Evolutionary conservation across 768 basidiomycete species (phyloP).

Genomic region (Crassisporium funariophilum): DNA sequence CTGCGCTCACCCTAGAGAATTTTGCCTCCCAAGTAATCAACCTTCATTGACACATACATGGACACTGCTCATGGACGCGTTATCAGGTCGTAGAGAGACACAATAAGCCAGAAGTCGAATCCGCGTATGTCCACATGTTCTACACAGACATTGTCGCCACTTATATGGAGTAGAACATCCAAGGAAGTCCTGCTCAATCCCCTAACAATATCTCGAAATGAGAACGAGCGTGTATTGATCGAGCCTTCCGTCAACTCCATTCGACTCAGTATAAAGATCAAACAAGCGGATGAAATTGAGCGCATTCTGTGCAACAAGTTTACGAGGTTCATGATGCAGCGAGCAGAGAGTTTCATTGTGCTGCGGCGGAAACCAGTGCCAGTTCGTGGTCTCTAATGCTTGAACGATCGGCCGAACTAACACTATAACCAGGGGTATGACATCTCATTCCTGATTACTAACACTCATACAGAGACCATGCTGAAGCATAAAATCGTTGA

Average conservation of each 20-base stretch:
- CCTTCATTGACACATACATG: slow-evolving; percentile 12
- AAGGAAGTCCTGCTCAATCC: slow-evolving; percentile 95
- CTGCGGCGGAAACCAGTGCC: slow-evolving; percentile 91
- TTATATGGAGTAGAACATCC: slow-evolving; percentile 60
- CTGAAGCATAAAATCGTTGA: slow-evolving; percentile 99
- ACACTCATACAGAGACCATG: slow-evolving; percentile 97
- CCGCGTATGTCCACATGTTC: slow-evolving; percentile 51
- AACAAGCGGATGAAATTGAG: slow-evolving; percentile 99
- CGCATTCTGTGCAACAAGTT: slow-evolving; percentile 97
- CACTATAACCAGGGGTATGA: slow-evolving; percentile 81
- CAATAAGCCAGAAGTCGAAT: slow-evolving; percentile 96
- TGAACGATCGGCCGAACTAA: not conserved
- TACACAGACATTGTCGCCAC: not conserved
- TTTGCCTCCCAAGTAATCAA: slow-evolving; percentile 88
- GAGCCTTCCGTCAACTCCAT: slow-evolving; percentile 98
- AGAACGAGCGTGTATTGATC: slow-evolving; percentile 95
- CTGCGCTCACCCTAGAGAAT: slow-evolving; percentile 95
- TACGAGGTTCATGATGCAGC: slow-evolving; percentile 98
- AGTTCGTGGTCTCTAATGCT: slow-evolving; percentile 43
- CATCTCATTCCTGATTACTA: slow-evolving; percentile 97
- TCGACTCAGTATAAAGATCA: slow-evolving; percentile 96
- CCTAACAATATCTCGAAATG: slow-evolving; percentile 92
- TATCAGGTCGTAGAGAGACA: slow-evolving; percentile 91
- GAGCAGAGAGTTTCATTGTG: slow-evolving; percentile 97
- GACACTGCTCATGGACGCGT: slow-evolving; percentile 18